A percentile compares a stretch with the other conserved stretches of the same genome.
Conservation (phyloP, 2,329 filamentous ascomycete genomes). For the Sporothrix protearum region DNA sequence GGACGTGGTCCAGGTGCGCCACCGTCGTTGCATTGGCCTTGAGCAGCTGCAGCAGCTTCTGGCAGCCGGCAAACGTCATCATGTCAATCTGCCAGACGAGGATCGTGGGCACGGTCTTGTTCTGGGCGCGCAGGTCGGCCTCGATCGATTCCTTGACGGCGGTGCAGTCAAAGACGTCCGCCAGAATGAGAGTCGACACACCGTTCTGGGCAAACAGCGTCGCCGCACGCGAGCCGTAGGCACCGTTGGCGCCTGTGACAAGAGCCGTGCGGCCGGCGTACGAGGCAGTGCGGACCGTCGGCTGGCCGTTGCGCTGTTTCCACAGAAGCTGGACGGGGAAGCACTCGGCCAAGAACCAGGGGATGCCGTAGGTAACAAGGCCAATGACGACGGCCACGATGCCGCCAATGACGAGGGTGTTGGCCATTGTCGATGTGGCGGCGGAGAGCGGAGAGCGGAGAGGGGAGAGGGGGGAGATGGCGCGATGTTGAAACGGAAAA, state of each 20-base stretch:
- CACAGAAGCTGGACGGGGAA: slow-evolving; percentile 37
- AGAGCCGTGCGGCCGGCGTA: slow-evolving; percentile 39
- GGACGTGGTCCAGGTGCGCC: slow-evolving; percentile 36
- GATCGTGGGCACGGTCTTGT: slow-evolving; percentile 34
- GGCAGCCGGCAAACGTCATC: slow-evolving; percentile 38
- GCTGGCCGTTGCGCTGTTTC: slow-evolving; percentile 36
- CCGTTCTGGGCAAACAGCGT: slow-evolving; percentile 38
- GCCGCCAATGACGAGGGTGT: slow-evolving; percentile 5
- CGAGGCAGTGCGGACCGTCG: slow-evolving; percentile 37
- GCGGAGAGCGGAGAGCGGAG: neutral
- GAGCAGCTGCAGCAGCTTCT: slow-evolving; percentile 33
- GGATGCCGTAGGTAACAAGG: slow-evolving; percentile 35
- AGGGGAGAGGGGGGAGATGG: neutral
- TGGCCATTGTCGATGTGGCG: slow-evolving; percentile 12
- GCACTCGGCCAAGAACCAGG: slow-evolving; percentile 36
- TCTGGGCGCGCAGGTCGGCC: slow-evolving; percentile 31
- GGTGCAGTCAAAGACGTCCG: slow-evolving; percentile 37
- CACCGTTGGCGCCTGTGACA: slow-evolving; percentile 39
- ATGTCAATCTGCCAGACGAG: slow-evolving; percentile 39
- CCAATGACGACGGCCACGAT: slow-evolving; percentile 26
- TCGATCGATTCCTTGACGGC: slow-evolving; percentile 37
- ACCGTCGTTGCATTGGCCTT: slow-evolving; percentile 27
- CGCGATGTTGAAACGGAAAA: neutral
- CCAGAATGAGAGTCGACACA: slow-evolving; percentile 37
- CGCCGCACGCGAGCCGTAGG: slow-evolving; percentile 38